These are phyloP conservation scores for Penicillium hesseltinei DNA, from an alignment of 2,329 filamentous ascomycete genomes.

Conservation along the genomic window DNA sequence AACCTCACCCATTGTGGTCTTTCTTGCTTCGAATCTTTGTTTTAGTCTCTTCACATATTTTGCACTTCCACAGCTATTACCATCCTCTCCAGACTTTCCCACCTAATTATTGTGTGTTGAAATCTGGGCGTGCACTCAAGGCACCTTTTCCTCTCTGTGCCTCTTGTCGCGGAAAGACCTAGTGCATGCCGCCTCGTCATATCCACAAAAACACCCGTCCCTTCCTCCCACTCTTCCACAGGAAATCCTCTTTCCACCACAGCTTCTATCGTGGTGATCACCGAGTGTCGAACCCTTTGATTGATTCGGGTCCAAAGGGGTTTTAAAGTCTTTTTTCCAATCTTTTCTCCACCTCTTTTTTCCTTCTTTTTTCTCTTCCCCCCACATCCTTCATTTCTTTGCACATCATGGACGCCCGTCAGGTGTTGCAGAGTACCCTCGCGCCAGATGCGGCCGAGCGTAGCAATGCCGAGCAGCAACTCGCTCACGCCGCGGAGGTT, in stretches of 20 bases:
- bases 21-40: conserved; percentile 18
- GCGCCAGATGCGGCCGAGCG: conserved; percentile 88
- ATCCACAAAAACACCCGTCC: conserved; percentile 41
- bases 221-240: conserved; percentile 27
- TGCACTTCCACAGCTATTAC: conserved; percentile 9
- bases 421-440: conserved; percentile 95
- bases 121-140: conserved; percentile 26
- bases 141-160: conserved; percentile 32
- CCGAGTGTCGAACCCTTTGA: conserved; percentile 16
- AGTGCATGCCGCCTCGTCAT: conserved; percentile 41
- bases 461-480: conserved; percentile 89
- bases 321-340: conserved; percentile 18
- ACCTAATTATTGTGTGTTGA: conserved; percentile 11
- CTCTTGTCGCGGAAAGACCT: conserved; percentile 29
- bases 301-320: conserved; percentile 18
- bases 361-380: conserved; percentile 15
- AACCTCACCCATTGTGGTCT: conserved; percentile 20
- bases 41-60: conserved; percentile 24
- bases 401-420: conserved; percentile 88
- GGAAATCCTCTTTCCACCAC: conserved; percentile 17
- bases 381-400: conserved; percentile 24
- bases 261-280: conserved; percentile 20
- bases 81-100: conserved; percentile 5
- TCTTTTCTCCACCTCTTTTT: conserved; percentile 21
- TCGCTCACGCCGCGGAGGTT: conserved; percentile 84